These are phyloP conservation scores for Xylaria flabelliformis DNA, from an alignment of 495 filamentous ascomycete genomes.

Conservation along the genomic window DNA sequence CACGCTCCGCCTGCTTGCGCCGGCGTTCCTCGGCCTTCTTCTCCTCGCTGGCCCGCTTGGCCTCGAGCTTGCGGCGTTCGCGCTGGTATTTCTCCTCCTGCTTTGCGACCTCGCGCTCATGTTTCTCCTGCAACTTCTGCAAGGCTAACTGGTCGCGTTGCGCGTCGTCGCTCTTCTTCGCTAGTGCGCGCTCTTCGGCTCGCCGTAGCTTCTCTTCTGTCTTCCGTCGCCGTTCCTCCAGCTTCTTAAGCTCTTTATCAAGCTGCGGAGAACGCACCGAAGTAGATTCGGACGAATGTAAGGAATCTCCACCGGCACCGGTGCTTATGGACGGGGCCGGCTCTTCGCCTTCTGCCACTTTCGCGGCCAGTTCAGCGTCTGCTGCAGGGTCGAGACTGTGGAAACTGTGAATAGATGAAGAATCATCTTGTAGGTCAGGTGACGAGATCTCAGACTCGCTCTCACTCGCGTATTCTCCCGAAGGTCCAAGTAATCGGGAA, in stretches of 20 bases:
- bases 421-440: constrained; percentile 32
- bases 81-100: constrained; percentile 68
- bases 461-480: constrained; percentile 44
- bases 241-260: constrained; percentile 77
- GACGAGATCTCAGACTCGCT: constrained; percentile 37
- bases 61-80: constrained; percentile 68
- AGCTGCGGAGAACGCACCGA: constrained; percentile 51
- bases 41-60: constrained; percentile 64
- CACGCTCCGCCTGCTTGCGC: constrained; percentile 60
- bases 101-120: constrained; percentile 64
- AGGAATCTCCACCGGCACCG: constrained; percentile 27
- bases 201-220: constrained; percentile 71
- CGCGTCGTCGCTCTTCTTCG: constrained; percentile 47
- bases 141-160: constrained; percentile 55
- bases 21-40: constrained; percentile 66
- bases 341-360: constrained; percentile 34
- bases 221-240: constrained; percentile 71
- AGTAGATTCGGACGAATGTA: constrained; percentile 36
- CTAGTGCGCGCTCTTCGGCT: constrained; percentile 52
- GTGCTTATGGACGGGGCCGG: constrained; percentile 34
- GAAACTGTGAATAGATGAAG: constrained; percentile 53
- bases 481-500: constrained; percentile 42
- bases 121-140: constrained; percentile 63
- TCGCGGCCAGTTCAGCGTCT: constrained; percentile 36
- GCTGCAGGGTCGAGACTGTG: constrained; percentile 38